phyloP scores from a whole-genome alignment of 2,329 filamentous ascomycete genomes.

The Taxawa tesnikishii region DNA sequence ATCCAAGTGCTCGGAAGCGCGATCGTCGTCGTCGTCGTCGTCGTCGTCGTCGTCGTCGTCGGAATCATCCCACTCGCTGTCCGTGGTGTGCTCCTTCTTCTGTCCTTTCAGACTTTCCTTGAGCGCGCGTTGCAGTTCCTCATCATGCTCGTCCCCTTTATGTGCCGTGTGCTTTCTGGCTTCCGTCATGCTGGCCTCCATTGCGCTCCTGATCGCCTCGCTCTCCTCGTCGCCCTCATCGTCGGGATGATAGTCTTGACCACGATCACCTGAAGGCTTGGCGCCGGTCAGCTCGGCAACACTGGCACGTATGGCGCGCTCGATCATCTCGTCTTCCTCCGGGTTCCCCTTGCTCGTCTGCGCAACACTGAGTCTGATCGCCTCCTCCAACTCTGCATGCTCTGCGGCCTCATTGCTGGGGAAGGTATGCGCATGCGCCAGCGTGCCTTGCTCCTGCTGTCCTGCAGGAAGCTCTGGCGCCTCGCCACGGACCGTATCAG shows the following conservation, averaged over 20 bases:
- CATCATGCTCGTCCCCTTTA: slow-evolving; percentile 13
- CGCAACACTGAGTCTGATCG: slow-evolving; percentile 56
- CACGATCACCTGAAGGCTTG: slow-evolving; percentile 18
- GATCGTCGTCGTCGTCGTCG: background rate
- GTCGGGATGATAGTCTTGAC: slow-evolving; percentile 6
- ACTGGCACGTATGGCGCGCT: slow-evolving; percentile 62
- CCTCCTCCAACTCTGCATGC: slow-evolving; percentile 56
- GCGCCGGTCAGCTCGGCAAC: slow-evolving; percentile 41
- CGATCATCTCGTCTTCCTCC: slow-evolving; percentile 58
- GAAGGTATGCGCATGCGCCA: slow-evolving; percentile 16
- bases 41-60: slow-evolving; percentile 63
- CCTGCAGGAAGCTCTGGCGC: background rate
- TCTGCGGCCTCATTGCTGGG: slow-evolving; percentile 23
- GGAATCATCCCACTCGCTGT: slow-evolving; percentile 23
- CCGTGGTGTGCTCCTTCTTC: slow-evolving; percentile 56
- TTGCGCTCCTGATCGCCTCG: slow-evolving; percentile 31
- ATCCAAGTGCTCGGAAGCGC: slow-evolving; percentile 1
- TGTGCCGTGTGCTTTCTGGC: background rate
- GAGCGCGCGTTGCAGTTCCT: slow-evolving; percentile 62
- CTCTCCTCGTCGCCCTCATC: slow-evolving; percentile 27
- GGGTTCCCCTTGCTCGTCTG: slow-evolving; percentile 59
- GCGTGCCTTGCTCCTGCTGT: no score
- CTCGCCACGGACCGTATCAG: background rate
- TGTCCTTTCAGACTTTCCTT: slow-evolving; percentile 46
- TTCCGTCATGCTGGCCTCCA: slow-evolving; percentile 37